Conservation (phyloP, 805 yeast species). For the Peterozyma toletana region DNA sequence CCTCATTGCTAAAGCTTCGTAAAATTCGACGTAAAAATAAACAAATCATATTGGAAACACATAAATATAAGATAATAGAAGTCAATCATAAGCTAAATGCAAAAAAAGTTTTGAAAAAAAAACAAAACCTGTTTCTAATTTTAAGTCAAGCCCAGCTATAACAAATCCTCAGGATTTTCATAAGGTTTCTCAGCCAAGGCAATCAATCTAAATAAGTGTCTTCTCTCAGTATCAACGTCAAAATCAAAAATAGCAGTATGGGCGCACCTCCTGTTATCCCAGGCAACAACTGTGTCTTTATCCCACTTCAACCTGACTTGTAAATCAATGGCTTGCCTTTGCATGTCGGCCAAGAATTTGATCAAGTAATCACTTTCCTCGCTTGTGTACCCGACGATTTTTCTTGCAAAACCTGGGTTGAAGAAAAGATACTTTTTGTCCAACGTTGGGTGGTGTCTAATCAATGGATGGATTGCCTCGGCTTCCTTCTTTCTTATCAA, state of each 20-base stretch:
- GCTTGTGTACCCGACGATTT: slow-evolving; percentile 54
- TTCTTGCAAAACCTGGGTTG: slow-evolving; percentile 46
- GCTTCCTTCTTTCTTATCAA: slow-evolving; percentile 42
- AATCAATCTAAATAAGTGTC: slow-evolving; percentile 7
- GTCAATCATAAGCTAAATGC: too few relatives aligned
- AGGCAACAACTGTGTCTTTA: slow-evolving; percentile 40
- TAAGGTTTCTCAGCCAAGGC: slow-evolving; percentile 9
- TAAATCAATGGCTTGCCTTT: slow-evolving; percentile 22
- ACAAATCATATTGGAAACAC: too few relatives aligned
- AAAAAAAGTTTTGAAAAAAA: too few relatives aligned
- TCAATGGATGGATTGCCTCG: slow-evolving; percentile 37
- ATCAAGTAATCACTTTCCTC: slow-evolving; percentile 56
- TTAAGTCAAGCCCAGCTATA: too few relatives aligned
- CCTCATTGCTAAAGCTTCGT: too few relatives aligned
- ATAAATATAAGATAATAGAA: too few relatives aligned
- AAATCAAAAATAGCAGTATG: slow-evolving; percentile 48
- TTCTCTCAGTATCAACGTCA: slow-evolving; percentile 26
- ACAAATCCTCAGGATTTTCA: neutral
- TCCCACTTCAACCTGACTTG: slow-evolving; percentile 48
- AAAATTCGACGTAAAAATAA: too few relatives aligned
- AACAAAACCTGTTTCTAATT: too few relatives aligned
- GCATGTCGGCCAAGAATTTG: slow-evolving; percentile 28
- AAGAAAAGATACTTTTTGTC: slow-evolving; percentile 36
- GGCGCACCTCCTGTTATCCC: slow-evolving; percentile 45
- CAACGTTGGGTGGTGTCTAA: slow-evolving; percentile 44